Base-by-base conservation (phyloP, 2,329 filamentous ascomycete species). In the Fusarium kyushuense region DNA sequence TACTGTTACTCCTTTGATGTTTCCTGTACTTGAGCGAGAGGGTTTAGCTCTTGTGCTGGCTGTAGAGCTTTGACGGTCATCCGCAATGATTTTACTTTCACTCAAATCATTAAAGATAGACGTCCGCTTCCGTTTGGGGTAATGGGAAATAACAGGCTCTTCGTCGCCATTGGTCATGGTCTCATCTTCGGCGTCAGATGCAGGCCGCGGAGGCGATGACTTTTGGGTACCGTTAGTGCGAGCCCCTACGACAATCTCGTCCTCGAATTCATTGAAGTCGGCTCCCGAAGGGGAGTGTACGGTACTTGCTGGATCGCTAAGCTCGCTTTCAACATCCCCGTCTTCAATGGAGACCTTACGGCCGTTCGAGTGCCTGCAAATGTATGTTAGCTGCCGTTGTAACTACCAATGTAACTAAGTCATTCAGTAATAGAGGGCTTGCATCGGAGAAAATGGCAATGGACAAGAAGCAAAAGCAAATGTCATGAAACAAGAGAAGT, bases 121-220 rank as follows among this genome's bases (percentile, higher is more conserved):
- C 3, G 78, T 77, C 13, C 87, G 83, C 75, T 89, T 89, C 32
- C 87, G 82, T 76, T 89, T 89, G 0, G 83, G 80, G 54, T 84
- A 83, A 48, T 83, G 79, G 1, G 82, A 78, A 30, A 75, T 69
- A 0, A 76, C 63, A 3, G 78, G 76, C 33, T 79, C 81, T 13
- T 79, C 78, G 4, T 82, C 80, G 5, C 61, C 76, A 35, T 84
- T 81, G 1, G 76, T 76, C 81, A 84, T 84, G 11, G 75, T 77
- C 23, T 79, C 76, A 67, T 86, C 84, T 32, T 83, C 83, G 6
- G 76, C 70, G 11, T 72, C 71, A 7, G 80, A 80, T 9, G 71
- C 68, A 25, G 71, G 71, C 23, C 68, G 77, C 33, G 71, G 67
- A 9, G 79, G 78, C 6, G 80, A 81, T 1, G 75, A 73, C 62